Conservation (phyloP, 1,139 yeast species). For the Debaryomyces sp. region DNA sequence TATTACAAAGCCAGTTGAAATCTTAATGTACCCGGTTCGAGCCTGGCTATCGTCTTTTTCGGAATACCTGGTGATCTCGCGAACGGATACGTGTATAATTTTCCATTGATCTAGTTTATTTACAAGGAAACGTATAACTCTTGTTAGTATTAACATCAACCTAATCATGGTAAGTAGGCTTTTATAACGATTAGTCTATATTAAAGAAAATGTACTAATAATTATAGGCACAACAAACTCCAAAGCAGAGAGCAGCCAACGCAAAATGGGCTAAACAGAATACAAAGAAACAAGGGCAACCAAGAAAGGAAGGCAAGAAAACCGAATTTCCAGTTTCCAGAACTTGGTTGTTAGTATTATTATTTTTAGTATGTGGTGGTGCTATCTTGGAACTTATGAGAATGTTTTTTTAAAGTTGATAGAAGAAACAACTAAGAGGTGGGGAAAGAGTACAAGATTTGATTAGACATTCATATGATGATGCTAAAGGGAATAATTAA, state of each 20-base stretch:
- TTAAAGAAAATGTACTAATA: constrained; percentile 43
- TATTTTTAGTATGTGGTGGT: constrained; percentile 81
- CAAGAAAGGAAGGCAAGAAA: constrained; percentile 40
- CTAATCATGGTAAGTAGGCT: constrained; percentile 1
- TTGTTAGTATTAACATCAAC: not conserved
- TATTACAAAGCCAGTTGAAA: not conserved
- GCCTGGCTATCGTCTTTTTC: not conserved
- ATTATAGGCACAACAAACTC: constrained; percentile 65
- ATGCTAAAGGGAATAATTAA: not conserved
- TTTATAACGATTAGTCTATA: not conserved
- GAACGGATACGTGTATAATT: not conserved
- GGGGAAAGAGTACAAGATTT: not conserved
- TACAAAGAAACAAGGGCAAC: constrained; percentile 70
- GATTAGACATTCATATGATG: not conserved
- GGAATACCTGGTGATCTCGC: not conserved
- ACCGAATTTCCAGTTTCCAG: constrained; percentile 54
- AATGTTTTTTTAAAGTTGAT: constrained; percentile 40
- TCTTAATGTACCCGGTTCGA: not conserved
- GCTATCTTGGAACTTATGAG: constrained; percentile 72
- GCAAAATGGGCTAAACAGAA: constrained; percentile 75
- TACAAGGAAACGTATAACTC: not conserved
- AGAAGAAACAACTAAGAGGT: not conserved
- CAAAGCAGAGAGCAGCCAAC: constrained; percentile 84
- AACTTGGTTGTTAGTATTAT: constrained; percentile 62
- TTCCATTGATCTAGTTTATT: not conserved